Evolutionary conservation across 768 basidiomycete genomes (phyloP).

Genomic region (Tylopilus rubrobrunneus): DNA sequence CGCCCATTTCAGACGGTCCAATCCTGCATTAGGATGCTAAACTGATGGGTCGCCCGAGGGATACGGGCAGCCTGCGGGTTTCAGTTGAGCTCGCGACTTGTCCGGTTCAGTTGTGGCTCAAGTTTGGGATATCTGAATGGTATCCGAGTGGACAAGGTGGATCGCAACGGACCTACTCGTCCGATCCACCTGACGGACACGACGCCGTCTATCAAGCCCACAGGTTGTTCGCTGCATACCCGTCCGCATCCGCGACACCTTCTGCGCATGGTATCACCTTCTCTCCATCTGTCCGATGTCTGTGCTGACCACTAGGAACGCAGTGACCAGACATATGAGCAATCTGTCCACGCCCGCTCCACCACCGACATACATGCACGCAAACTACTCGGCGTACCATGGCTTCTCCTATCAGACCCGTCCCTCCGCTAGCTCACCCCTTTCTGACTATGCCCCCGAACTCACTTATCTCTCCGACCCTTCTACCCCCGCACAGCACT

Average conservation of each 20-base stretch:
- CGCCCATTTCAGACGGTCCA: too few relatives aligned
- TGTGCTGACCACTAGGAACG: conserved; percentile 12
- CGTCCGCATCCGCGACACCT: conserved; percentile 74
- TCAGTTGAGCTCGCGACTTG: too few relatives aligned
- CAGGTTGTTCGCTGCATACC: conserved; percentile 61
- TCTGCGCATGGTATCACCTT: conserved; percentile 58
- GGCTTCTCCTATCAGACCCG: conserved; percentile 25
- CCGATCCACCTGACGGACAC: conserved; percentile 13
- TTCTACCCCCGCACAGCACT: conserved; percentile 40
- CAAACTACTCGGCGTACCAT: conserved; percentile 30
- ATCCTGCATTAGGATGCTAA: conserved; percentile 81
- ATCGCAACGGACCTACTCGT: conserved; percentile 12
- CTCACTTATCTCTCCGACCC: conserved; percentile 52
- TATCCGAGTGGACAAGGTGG: conserved; percentile 17
- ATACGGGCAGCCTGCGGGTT: too few relatives aligned
- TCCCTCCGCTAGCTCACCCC: conserved; percentile 47
- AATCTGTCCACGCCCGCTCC: conserved; percentile 55
- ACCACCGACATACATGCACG: conserved; percentile 62
- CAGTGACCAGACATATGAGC: conserved; percentile 66
- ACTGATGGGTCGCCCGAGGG: too few relatives aligned
- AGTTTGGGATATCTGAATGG: conserved; percentile 30
- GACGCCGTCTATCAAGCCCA: conserved; percentile 71
- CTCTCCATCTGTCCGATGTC: background rate
- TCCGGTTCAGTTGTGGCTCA: background rate
- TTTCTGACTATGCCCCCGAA: conserved; percentile 67